phyloP scores from a whole-genome alignment of 139 green algal species.

The Volvox africanus region DNA sequence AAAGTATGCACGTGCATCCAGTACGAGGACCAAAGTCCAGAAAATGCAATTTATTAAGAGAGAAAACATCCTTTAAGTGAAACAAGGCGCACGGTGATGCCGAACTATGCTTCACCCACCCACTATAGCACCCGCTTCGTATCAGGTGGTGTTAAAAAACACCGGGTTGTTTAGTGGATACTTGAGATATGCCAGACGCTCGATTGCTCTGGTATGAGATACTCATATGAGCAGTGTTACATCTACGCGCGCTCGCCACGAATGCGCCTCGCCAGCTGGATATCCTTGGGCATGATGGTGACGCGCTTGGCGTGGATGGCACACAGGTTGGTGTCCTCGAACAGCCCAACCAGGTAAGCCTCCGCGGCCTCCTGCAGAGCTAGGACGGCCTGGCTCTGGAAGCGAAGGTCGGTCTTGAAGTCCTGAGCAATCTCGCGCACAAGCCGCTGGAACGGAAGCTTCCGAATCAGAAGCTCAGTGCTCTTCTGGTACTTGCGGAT shows the following conservation, averaged over 20 bases:
- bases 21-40: too few species aligned
- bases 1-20: too few species aligned
- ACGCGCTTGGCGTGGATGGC: conserved; percentile 97
- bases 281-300: conserved; percentile 79
- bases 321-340: conserved; percentile 92
- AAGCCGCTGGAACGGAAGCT: conserved; percentile 97
- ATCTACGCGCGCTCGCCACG: conserved; percentile 60
- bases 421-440: conserved; percentile 99
- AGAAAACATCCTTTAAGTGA: neutral
- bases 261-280: conserved; percentile 71
- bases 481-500: conserved; percentile 97
- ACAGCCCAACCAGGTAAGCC: conserved; percentile 96
- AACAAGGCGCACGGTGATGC: neutral
- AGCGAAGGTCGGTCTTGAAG: conserved; percentile 97
- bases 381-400: conserved; percentile 91
- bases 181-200: too few species aligned
- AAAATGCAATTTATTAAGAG: neutral
- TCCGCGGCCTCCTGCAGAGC: conserved; percentile 94
- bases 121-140: neutral
- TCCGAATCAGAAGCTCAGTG: conserved; percentile 96
- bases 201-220: too few species aligned
- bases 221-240: neutral
- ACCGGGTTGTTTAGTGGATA: neutral
- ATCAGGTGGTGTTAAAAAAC: neutral
- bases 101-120: too few species aligned